These are phyloP conservation scores for Hysterium pulicare DNA, from an alignment of 2,329 filamentous ascomycete genomes.

Conservation along the genomic window DNA sequence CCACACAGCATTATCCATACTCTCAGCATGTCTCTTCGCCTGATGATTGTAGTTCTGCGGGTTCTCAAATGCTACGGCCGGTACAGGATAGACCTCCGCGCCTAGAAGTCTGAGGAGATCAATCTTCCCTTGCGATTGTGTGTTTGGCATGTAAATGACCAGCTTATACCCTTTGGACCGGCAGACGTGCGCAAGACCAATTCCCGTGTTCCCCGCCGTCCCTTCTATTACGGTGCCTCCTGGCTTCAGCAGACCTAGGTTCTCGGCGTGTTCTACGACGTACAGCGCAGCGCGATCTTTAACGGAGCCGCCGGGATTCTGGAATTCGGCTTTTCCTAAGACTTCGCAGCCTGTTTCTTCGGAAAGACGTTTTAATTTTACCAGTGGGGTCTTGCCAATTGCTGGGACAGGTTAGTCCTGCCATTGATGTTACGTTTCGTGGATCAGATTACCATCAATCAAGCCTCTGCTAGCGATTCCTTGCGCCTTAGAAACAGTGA, in stretches of 20 bases:
- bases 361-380: conserved; percentile 83
- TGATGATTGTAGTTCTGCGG: conserved; percentile 98
- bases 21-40: conserved; percentile 83
- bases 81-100: conserved; percentile 93
- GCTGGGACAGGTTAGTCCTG: conserved; percentile 50
- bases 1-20: conserved; percentile 86
- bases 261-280: conserved; percentile 90
- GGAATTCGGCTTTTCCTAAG: conserved; percentile 96
- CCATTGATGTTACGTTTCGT: background rate
- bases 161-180: conserved; percentile 86
- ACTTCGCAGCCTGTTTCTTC: conserved; percentile 90
- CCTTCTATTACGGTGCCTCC: conserved; percentile 96
- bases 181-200: conserved; percentile 95
- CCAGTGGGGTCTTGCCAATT: conserved; percentile 95
- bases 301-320: conserved; percentile 93
- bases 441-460: conserved; percentile 64
- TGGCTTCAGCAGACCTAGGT: conserved; percentile 73
- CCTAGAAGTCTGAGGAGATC: conserved; percentile 87
- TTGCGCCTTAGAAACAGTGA: conserved; percentile 76
- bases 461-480: conserved; percentile 71
- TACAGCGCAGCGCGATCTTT: conserved; percentile 96
- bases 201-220: conserved; percentile 96
- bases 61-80: conserved; percentile 92
- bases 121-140: conserved; percentile 96
- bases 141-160: conserved; percentile 99